These are phyloP conservation scores for Beauveria scarabaeidicola DNA, from an alignment of 2,329 filamentous ascomycete species.

Conservation along the genomic window DNA sequence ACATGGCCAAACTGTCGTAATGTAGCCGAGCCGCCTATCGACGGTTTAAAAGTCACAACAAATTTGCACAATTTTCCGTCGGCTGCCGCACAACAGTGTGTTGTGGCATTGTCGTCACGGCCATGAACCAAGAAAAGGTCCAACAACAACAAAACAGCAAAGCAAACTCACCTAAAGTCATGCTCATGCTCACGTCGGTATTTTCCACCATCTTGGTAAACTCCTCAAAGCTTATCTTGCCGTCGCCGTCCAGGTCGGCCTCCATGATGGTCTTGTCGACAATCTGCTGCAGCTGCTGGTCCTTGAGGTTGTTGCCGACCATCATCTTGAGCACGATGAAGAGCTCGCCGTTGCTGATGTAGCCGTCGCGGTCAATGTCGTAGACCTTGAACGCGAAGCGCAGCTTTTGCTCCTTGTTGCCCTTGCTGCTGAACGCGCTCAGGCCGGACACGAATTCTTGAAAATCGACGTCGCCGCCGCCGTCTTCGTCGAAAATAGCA, in stretches of 20 bases:
- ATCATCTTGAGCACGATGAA: slow-evolving; percentile 99
- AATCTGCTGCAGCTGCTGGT: slow-evolving; percentile 97
- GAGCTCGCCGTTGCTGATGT: slow-evolving; percentile 96
- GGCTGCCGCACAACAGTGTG: no score
- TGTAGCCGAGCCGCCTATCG: no score
- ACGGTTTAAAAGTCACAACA: no score
- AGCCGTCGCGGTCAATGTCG: slow-evolving; percentile 97
- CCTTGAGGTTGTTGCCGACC: slow-evolving; percentile 98
- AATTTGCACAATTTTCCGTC: no score
- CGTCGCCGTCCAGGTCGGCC: slow-evolving; percentile 89
- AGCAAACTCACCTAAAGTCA: slow-evolving; percentile 54
- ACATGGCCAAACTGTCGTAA: background rate
- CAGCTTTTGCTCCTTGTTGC: slow-evolving; percentile 98
- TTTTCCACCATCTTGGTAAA: slow-evolving; percentile 99
- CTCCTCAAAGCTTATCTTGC: slow-evolving; percentile 98
- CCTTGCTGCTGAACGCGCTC: slow-evolving; percentile 92
- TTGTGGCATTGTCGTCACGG: background rate
- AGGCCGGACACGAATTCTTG: slow-evolving; percentile 96
- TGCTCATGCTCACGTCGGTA: slow-evolving; percentile 70
- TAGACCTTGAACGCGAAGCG: slow-evolving; percentile 98
- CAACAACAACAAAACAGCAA: background rate
- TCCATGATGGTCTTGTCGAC: slow-evolving; percentile 99
- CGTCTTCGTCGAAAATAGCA: slow-evolving; percentile 97
- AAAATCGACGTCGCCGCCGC: slow-evolving; percentile 95
- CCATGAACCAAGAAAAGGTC: background rate